Evolutionary conservation across 2,329 filamentous ascomycete species (phyloP), one percentile per base, ranked within the genome.

Genomic region (Apiospora malaysiana): DNA sequence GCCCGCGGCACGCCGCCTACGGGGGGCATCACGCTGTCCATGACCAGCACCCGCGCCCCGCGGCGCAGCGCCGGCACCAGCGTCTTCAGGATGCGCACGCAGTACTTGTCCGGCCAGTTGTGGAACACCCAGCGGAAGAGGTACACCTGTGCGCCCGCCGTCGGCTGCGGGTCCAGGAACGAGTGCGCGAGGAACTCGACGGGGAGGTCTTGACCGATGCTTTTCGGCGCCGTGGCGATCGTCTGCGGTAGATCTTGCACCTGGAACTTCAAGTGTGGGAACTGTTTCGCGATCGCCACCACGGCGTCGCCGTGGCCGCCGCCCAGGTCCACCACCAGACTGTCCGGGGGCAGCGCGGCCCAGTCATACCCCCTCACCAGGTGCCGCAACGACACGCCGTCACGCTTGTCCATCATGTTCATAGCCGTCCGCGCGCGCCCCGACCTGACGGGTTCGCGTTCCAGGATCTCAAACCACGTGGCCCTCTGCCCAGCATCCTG

Each of bases 271-370:
- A 81, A 73, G 46, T 73, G 68, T 25, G 75, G 72, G 71, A 74
- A 71, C 40, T 74, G 43, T 45, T 71, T 72, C 12, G 78, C 79
- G 43, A 81, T 73, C 5, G 78, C 76, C 16, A 77, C 74, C 18
- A 74, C 75, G 14, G 75, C 76, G 63, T 77, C 74, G 7, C 79
- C 79, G 43, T 73, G 75, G 5, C 77, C 78, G 4, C 79, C 78
- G 16, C 79, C 78, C 27, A 80, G 71, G 14, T 76, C 74, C 27
- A 76, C 71, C 5, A 76, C 71, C 2, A 63, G 71, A 16, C 74
- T 49, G 14, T 42, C 72, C 2, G 49, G 1, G 0, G 74, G 56
- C 14, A 76, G 69, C 14, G 45, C 18, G 10, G 18, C 68, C 74
- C 74, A 76, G 49, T 74, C 72, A 45, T 72, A 76, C 14, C 74